Evolutionary conservation across 148 eudicot species (phyloP).

Genomic region (Silene latifolia): DNA sequence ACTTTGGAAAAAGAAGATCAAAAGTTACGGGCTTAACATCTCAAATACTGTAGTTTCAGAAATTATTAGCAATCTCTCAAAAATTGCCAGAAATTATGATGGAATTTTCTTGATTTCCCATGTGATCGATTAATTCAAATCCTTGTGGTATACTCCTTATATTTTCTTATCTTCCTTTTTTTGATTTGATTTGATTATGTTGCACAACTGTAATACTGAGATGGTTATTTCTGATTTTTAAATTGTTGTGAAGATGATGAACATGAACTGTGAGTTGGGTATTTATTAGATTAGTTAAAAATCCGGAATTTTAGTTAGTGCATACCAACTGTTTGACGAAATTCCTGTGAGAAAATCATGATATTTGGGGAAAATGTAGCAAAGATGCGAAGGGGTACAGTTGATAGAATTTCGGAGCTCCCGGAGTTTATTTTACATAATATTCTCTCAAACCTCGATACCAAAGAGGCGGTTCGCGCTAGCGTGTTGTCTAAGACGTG

Average conservation of each 20-base stretch:
- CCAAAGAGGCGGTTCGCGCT: not conserved
- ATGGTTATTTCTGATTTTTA: too few relatives aligned
- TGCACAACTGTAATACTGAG: too few relatives aligned
- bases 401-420: not conserved
- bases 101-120: too few relatives aligned
- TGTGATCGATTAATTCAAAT: too few relatives aligned
- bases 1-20: too few relatives aligned
- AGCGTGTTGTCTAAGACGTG: not conserved
- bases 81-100: too few relatives aligned
- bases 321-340: not conserved
- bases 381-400: slow-evolving; percentile 1
- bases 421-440: not conserved
- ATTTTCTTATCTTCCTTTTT: too few relatives aligned
- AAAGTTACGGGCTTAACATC: too few relatives aligned
- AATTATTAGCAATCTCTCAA: too few relatives aligned
- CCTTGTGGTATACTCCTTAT: too few relatives aligned
- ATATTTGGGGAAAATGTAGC: not conserved
- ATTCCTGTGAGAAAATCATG: not conserved
- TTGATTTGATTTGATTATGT: too few relatives aligned
- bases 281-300: not conserved
- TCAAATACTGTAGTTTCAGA: too few relatives aligned
- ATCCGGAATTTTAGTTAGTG: not conserved
- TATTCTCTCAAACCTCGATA: not conserved
- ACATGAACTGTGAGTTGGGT: not conserved
- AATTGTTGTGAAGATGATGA: not conserved